phyloP scores from a whole-genome alignment of 768 basidiomycete genomes.

The Xanthoconium stramineum region DNA sequence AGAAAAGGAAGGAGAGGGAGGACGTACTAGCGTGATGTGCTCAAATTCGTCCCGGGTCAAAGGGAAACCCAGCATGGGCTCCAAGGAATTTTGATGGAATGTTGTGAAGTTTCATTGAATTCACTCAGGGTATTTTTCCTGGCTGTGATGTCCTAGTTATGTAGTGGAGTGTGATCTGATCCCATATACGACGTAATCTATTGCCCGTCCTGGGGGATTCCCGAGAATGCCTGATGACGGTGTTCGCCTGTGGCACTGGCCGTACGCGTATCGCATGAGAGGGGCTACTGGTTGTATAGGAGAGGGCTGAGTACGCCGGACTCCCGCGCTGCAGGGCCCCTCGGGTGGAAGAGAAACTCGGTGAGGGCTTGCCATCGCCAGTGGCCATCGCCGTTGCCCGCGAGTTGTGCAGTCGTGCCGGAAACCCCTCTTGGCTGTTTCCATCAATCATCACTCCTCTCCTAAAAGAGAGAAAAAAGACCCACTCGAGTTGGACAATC shows the following conservation, averaged over 20 bases:
- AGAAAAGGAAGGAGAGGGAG: neutral
- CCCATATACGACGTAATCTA: too few species aligned
- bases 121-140: too few species aligned
- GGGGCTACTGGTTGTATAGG: conserved; percentile 29
- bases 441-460: neutral
- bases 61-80: conserved; percentile 40
- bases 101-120: too few species aligned
- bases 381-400: conserved; percentile 27
- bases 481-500: conserved; percentile 35
- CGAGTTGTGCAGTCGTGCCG: conserved; percentile 36
- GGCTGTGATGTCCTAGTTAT: too few species aligned
- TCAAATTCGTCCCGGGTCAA: conserved; percentile 41
- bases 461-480: neutral
- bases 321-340: conserved; percentile 48
- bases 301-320: conserved; percentile 12
- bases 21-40: conserved; percentile 41
- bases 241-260: conserved; percentile 35
- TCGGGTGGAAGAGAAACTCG: conserved; percentile 36
- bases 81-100: too few species aligned
- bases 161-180: too few species aligned
- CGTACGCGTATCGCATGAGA: conserved; percentile 42
- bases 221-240: conserved; percentile 37
- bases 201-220: conserved; percentile 29
- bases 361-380: conserved; percentile 36
- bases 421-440: conserved; percentile 36